Percentiles rank a stretch among this genome's conserved stretches.
These are phyloP conservation scores for Thyridium curvatum DNA, from an alignment of 2,329 filamentous ascomycete genomes.

Conservation along the genomic window DNA sequence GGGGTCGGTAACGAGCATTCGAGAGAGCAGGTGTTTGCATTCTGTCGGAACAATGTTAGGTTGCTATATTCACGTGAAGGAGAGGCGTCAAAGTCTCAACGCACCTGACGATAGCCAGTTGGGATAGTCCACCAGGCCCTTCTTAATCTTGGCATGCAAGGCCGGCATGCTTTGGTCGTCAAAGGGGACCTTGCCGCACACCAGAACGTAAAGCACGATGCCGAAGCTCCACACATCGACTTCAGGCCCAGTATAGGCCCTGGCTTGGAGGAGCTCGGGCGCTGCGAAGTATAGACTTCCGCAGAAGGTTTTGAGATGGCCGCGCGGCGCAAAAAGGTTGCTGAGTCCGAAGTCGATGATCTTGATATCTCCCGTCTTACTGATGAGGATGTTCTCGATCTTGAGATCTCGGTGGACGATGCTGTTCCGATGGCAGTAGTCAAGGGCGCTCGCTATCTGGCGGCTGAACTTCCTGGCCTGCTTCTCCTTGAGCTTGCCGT, in stretches of 20 bases:
- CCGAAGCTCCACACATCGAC: conserved; percentile 99
- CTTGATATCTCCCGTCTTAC: conserved; percentile 97
- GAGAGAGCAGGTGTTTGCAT: conserved; percentile 85
- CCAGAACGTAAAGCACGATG: conserved; percentile 93
- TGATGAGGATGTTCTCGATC: conserved; percentile 98
- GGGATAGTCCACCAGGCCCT: conserved; percentile 91
- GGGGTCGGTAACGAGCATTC: conserved; percentile 95
- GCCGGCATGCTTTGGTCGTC: conserved; percentile 99
- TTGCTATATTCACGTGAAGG: conserved; percentile 1
- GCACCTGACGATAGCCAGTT: conserved; percentile 84
- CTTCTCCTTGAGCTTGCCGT: conserved; percentile 96
- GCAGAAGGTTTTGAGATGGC: conserved; percentile 91
- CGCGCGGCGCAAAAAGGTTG: conserved; percentile 84
- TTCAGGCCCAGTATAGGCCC: conserved; percentile 91
- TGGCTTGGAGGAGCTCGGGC: conserved; percentile 86
- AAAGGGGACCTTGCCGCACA: conserved; percentile 96
- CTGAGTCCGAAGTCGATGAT: conserved; percentile 98
- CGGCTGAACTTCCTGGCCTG: conserved; percentile 96
- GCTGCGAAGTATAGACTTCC: conserved; percentile 97
- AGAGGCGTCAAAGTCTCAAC: conserved; percentile 19
- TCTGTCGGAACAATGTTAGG: conserved; percentile 55
- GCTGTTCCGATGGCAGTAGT: conserved; percentile 97
- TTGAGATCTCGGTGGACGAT: conserved; percentile 97
- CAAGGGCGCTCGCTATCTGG: conserved; percentile 91
- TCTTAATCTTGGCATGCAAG: conserved; percentile 97